A percentile compares a stretch with the other conserved stretches of the same genome.
Conservation (phyloP, 1,284 basidiomycete species). For the Moniliella sp. region DNA sequence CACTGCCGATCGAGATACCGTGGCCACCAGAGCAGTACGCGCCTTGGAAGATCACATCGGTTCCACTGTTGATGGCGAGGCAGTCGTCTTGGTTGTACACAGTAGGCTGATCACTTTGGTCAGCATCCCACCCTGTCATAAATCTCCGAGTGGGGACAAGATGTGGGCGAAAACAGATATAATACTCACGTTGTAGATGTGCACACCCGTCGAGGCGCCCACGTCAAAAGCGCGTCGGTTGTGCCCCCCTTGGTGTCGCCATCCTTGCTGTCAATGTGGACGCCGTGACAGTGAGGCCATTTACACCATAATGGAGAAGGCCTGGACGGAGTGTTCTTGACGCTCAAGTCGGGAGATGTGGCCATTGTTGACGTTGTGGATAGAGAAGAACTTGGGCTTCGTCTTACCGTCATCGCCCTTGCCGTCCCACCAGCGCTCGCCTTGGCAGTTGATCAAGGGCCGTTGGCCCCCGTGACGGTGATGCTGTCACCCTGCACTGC, state of each 20-base stretch:
- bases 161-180: no score
- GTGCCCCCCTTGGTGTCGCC: constrained; percentile 4
- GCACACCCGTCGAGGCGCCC: constrained; percentile 4
- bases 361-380: constrained; percentile 4
- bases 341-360: constrained; percentile 2
- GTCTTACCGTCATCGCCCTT: constrained; percentile 6
- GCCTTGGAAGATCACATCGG: constrained; percentile 3
- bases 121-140: no score
- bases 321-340: constrained; percentile 10
- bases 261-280: no score
- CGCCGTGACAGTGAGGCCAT: no score
- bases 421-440: constrained; percentile 7
- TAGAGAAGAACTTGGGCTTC: constrained; percentile 8
- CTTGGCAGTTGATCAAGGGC: constrained; percentile 5
- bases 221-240: constrained; percentile 11
- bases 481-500: constrained; percentile 2
- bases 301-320: constrained; percentile 8
- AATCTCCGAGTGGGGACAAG: no score
- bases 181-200: constrained; percentile 3
- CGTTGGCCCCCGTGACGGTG: constrained; percentile 1
- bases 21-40: constrained; percentile 7
- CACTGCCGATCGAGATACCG: constrained; percentile 9
- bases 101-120: no score
- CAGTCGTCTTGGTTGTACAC: constrained; percentile 10
- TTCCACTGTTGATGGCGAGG: constrained; percentile 8